Evolutionary conservation across 208 protist species (phyloP).

Genomic region (Trypanosoma brucei): DNA sequence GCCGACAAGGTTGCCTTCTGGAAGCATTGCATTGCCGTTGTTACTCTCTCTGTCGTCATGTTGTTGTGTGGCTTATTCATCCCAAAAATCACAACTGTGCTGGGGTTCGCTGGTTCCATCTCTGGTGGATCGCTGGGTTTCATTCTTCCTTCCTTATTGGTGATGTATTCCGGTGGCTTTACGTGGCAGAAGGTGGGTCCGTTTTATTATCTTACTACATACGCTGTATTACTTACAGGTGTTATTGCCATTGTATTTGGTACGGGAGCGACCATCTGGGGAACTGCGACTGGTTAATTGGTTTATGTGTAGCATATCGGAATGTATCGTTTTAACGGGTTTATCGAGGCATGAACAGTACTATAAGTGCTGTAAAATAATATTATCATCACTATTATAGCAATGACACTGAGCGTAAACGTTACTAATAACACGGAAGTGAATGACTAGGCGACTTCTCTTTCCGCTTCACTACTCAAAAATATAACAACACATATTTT

Average conservation of each 20-base stretch:
- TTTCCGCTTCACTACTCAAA: too few relatives aligned
- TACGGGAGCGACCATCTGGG: conserved; percentile 55
- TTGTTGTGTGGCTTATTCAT: conserved; percentile 75
- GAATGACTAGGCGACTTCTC: too few relatives aligned
- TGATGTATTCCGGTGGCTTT: conserved; percentile 65
- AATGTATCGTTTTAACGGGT: too few relatives aligned
- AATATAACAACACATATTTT: too few relatives aligned
- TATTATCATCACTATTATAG: too few relatives aligned
- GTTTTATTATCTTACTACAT: conserved; percentile 44
- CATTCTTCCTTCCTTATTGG: conserved; percentile 74
- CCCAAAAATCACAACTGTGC: conserved; percentile 71
- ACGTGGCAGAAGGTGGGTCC: conserved; percentile 43
- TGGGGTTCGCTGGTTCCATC: conserved; percentile 65
- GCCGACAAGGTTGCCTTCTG: conserved; percentile 48
- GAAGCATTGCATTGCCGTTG: conserved; percentile 51
- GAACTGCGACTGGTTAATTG: conserved; percentile 5
- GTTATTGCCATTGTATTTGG: conserved; percentile 67
- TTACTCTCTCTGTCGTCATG: conserved; percentile 38
- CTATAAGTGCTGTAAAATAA: too few relatives aligned
- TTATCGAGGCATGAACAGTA: too few relatives aligned
- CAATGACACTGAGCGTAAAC: too few relatives aligned
- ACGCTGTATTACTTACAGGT: conserved; percentile 44
- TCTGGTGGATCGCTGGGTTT: conserved; percentile 73
- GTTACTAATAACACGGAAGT: too few relatives aligned
- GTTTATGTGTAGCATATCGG: too few relatives aligned